A percentile compares a stretch with the other conserved stretches of the same genome.
These are phyloP conservation scores for Colletotrichum camelliae DNA, from an alignment of 2,329 filamentous ascomycete species.

Conservation along the genomic window DNA sequence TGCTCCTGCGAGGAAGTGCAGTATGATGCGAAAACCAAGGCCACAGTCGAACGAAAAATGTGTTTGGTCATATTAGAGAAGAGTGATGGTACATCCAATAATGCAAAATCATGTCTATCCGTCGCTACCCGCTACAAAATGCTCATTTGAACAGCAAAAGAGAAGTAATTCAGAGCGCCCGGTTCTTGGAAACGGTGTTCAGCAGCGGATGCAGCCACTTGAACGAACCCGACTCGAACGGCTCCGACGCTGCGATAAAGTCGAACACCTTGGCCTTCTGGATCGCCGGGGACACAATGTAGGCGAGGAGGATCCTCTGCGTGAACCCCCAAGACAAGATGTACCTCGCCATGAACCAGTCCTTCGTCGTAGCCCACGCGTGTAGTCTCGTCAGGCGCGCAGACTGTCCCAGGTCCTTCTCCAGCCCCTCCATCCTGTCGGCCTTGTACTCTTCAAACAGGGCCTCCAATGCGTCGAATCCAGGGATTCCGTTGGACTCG, in stretches of 20 bases:
- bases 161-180: background rate
- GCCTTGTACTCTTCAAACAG: conserved; percentile 25
- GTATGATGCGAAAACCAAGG: background rate
- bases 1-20: no score
- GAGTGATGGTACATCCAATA: background rate
- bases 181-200: background rate
- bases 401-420: conserved; percentile 21
- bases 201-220: conserved; percentile 4
- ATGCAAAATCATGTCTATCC: background rate
- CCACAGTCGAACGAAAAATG: background rate
- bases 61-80: background rate
- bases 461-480: background rate
- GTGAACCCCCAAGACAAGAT: conserved; percentile 18
- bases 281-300: conserved; percentile 11
- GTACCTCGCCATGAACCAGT: conserved; percentile 28
- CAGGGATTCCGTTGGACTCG: background rate
- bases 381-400: conserved; percentile 27
- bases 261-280: conserved; percentile 24
- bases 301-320: background rate
- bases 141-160: background rate
- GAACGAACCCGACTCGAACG: conserved; percentile 17
- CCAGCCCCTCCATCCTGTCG: conserved; percentile 16
- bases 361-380: conserved; percentile 28
- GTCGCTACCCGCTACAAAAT: background rate
- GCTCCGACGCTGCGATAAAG: conserved; percentile 23